These are phyloP conservation scores for Hyparrhenia diplandra DNA, from an alignment of 176 grass and related monocot species.

Conservation along the genomic window DNA sequence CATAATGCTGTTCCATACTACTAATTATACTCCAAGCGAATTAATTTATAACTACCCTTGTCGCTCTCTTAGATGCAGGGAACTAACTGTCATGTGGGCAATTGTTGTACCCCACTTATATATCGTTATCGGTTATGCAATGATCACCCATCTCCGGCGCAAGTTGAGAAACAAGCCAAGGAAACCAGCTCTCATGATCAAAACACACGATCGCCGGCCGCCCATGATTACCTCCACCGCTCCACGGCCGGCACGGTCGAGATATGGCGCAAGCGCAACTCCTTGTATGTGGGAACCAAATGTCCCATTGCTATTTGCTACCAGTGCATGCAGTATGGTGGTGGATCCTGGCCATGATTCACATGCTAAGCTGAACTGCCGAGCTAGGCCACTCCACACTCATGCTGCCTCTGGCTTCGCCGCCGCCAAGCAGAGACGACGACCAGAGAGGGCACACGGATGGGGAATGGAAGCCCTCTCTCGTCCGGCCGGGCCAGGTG, in stretches of 20 bases:
- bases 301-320: slow-evolving; percentile 19
- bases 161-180: slow-evolving; percentile 32
- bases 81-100: too few relatives aligned
- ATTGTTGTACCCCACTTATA: too few relatives aligned
- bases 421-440: slow-evolving; percentile 10
- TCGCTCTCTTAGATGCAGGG: too few relatives aligned
- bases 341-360: slow-evolving; percentile 9
- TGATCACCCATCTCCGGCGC: slow-evolving; percentile 1
- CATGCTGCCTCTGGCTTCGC: background rate
- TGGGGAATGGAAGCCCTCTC: background rate
- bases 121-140: background rate
- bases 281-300: background rate
- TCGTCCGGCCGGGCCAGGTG: background rate
- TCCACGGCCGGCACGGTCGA: background rate
- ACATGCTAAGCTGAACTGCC: background rate
- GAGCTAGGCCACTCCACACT: slow-evolving; percentile 13
- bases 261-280: slow-evolving; percentile 20
- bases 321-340: background rate
- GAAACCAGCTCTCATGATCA: slow-evolving; percentile 6
- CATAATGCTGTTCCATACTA: too few relatives aligned
- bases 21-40: too few relatives aligned
- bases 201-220: background rate
- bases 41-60: too few relatives aligned
- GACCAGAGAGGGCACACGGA: background rate
- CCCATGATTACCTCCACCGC: background rate